A percentile compares a stretch with the other conserved stretches of the same genome.
phyloP scores from a whole-genome alignment of 768 basidiomycete species.

The Boletus coccyginus region DNA sequence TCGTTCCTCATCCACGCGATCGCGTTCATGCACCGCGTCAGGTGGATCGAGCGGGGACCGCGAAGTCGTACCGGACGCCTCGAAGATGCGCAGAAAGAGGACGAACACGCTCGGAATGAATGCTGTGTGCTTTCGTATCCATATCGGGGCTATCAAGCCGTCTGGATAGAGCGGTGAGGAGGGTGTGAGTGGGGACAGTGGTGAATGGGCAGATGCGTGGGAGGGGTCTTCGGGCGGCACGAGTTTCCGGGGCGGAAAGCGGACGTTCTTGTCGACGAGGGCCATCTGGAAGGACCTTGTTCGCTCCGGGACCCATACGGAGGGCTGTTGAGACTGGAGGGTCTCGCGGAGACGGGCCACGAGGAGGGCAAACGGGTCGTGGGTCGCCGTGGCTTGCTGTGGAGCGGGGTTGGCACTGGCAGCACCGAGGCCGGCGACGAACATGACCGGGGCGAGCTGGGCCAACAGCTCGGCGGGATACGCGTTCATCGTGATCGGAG shows the following conservation, averaged over 20 bases:
- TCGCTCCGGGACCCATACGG: constrained; percentile 74
- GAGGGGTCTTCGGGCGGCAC: constrained; percentile 55
- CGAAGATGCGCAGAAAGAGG: constrained; percentile 82
- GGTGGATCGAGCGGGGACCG: constrained; percentile 54
- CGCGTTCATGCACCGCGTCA: constrained; percentile 52
- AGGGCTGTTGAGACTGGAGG: constrained; percentile 57
- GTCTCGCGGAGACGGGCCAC: constrained; percentile 63
- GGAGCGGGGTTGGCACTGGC: too few relatives aligned
- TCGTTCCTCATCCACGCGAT: constrained; percentile 67
- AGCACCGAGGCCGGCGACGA: constrained; percentile 73
- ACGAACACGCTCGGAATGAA: constrained; percentile 93
- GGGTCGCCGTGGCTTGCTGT: constrained; percentile 12
- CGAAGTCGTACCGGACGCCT: constrained; percentile 47
- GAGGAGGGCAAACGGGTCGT: constrained; percentile 64
- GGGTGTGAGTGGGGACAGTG: constrained; percentile 88
- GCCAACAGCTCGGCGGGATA: constrained; percentile 87
- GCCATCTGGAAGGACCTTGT: constrained; percentile 75
- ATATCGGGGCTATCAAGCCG: constrained; percentile 95
- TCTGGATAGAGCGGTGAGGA: constrained; percentile 92
- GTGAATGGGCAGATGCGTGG: constrained; percentile 70
- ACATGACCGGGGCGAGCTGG: constrained; percentile 90
- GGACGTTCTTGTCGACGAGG: constrained; percentile 78
- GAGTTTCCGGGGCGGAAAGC: constrained; percentile 86
- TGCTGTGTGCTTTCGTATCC: constrained; percentile 94
- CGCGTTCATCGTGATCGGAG: constrained; percentile 68